phyloP scores from a whole-genome alignment of 208 protist genomes.

The Hexamita inflata region DNA sequence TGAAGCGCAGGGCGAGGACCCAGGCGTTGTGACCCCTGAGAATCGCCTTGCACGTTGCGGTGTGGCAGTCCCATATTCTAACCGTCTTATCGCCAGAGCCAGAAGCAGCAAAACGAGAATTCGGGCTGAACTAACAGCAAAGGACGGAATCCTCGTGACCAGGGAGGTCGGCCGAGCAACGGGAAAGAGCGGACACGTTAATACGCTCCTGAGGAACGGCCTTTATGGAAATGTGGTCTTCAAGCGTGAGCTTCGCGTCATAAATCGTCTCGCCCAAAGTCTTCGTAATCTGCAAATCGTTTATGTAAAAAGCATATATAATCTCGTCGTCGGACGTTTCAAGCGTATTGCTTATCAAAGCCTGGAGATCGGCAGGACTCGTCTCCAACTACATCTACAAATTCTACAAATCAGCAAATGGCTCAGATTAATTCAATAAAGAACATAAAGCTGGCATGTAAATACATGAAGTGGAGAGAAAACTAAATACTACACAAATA shows the following conservation, averaged over 20 bases:
- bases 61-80: slow-evolving; percentile 86
- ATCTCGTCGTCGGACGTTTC: not conserved
- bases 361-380: too few species aligned
- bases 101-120: slow-evolving; percentile 72
- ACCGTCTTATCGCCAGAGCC: slow-evolving; percentile 81
- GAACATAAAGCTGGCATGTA: too few species aligned
- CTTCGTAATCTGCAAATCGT: not conserved
- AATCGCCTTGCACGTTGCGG: slow-evolving; percentile 68
- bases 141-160: slow-evolving; percentile 81
- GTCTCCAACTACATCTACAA: too few species aligned
- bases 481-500: too few species aligned
- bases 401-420: too few species aligned
- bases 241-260: not conserved
- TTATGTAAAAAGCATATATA: not conserved
- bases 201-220: slow-evolving; percentile 79
- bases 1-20: slow-evolving; percentile 82
- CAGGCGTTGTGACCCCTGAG: slow-evolving; percentile 62
- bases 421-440: too few species aligned
- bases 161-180: slow-evolving; percentile 67
- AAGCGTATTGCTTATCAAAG: too few species aligned
- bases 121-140: slow-evolving; percentile 71
- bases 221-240: not conserved
- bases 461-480: too few species aligned
- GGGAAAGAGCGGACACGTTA: slow-evolving; percentile 72
- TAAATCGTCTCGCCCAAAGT: not conserved